Evolutionary conservation across 345 rosid species (phyloP), one percentile per base, ranked within the genome.

Genomic region (Psidium guajava): DNA sequence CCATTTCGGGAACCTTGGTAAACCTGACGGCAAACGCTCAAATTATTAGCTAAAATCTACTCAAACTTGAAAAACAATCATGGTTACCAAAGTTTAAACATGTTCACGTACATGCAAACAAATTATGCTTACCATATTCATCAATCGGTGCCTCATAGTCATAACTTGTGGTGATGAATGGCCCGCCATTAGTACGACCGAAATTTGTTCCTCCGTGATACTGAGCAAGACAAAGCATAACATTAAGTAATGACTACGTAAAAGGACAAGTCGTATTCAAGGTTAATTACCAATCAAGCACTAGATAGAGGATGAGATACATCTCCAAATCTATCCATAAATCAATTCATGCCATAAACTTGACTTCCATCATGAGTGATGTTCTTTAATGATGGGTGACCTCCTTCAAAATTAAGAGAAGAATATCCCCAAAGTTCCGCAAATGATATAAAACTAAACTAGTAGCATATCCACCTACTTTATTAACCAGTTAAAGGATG

Each of bases 201-300:
- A 97, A 97, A 86, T 97, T 97, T 22, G 99, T 97, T 86, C 99
- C 99, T 53, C 99, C 99, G 25, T 97, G 99, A 87, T 96, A 97
- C 99, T 96, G 87, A 83, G 86, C 54, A 81, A 85, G 13, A 85
- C 85, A 54, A 83, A 56, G 83, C 28, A 85, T 51, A 53, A 56
- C 57, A 40, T 55, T 55, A 24, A 69, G 57, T 56, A 11, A 61
- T 56, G 14, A 56, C 24, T 47, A 54, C 7, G n/a, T 18, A 49
- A 59, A 49, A 24, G 51, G 54, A 83, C 58, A n/a, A 36, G 53
- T 58, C 47, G 51, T 51, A 22, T 51, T 51, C 1, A 0, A 36
- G 47, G 47, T 69, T 36, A 36, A 69, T 32, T 32, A 69, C 47
- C 80, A 69, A 69, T 36, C 80, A 4, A 16, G 75, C 75, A 64